Percentiles rank a stretch among this genome's conserved stretches.
These are phyloP conservation scores for Botryobasidium botryosum DNA, from an alignment of 768 basidiomycete genomes.

Conservation along the genomic window DNA sequence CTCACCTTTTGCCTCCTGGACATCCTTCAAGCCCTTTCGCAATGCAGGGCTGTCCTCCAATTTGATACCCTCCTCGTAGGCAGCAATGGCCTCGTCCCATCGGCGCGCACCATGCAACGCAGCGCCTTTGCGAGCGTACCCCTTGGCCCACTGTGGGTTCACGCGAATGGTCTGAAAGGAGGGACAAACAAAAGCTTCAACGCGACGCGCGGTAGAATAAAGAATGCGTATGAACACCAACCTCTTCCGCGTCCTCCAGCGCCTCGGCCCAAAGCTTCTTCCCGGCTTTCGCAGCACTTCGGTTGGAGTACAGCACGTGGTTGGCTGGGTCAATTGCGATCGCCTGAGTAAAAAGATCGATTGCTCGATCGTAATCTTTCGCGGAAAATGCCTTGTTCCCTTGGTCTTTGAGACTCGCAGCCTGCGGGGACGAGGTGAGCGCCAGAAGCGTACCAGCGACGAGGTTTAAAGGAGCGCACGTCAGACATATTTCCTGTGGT, in stretches of 20 bases:
- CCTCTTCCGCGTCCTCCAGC: slow-evolving; percentile 81
- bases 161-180: slow-evolving; percentile 30
- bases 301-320: slow-evolving; percentile 82
- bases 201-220: not conserved
- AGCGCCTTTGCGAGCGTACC: slow-evolving; percentile 82
- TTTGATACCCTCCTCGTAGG: slow-evolving; percentile 69
- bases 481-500: slow-evolving; percentile 20
- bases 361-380: slow-evolving; percentile 74
- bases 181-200: not conserved
- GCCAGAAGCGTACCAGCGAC: not conserved
- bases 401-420: slow-evolving; percentile 62
- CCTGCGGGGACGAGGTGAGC: slow-evolving; percentile 18
- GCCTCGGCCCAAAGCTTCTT: slow-evolving; percentile 63
- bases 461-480: slow-evolving; percentile 16
- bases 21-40: slow-evolving; percentile 77
- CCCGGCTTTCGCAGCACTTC: slow-evolving; percentile 81
- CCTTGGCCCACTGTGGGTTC: slow-evolving; percentile 75
- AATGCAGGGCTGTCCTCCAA: slow-evolving; percentile 64
- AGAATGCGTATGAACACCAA: slow-evolving; percentile 21
- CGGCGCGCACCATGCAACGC: slow-evolving; percentile 69
- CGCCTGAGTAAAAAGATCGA: slow-evolving; percentile 65
- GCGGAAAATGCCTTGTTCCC: slow-evolving; percentile 94
- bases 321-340: slow-evolving; percentile 70
- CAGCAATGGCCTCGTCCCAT: slow-evolving; percentile 69
- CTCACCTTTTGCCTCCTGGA: slow-evolving; percentile 64